Conservation (phyloP, 2,329 filamentous ascomycete genomes). For the Parafenestella ontariensis region DNA sequence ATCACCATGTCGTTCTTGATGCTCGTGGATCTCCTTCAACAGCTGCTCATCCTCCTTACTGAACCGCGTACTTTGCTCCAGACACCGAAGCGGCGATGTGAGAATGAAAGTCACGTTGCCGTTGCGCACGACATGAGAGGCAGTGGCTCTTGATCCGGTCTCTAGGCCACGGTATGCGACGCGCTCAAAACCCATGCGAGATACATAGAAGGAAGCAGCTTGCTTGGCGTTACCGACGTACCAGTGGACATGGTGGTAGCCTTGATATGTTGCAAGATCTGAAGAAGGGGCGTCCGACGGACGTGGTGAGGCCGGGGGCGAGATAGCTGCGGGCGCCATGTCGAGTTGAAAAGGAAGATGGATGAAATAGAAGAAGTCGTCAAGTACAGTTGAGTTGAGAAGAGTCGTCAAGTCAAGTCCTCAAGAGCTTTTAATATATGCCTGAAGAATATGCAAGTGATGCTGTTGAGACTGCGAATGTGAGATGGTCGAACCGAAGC, state of each 20-base stretch:
- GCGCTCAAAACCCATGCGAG: conserved; percentile 82
- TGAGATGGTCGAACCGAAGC: not conserved
- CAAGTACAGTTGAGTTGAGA: not conserved
- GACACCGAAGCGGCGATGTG: conserved; percentile 74
- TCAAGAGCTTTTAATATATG: too few species aligned
- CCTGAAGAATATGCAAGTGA: not conserved
- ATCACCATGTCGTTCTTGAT: conserved; percentile 88
- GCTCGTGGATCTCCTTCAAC: conserved; percentile 77
- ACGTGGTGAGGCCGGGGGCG: conserved; percentile 52
- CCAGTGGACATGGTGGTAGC: conserved; percentile 94
- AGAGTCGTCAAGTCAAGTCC: too few species aligned
- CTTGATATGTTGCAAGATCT: conserved; percentile 67
- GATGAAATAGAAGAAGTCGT: too few species aligned
- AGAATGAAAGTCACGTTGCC: conserved; percentile 81
- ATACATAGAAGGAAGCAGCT: conserved; percentile 86
- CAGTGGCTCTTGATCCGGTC: conserved; percentile 80
- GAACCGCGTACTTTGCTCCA: conserved; percentile 42
- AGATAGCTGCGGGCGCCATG: conserved; percentile 46
- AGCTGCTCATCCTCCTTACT: conserved; percentile 66
- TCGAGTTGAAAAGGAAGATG: too few species aligned
- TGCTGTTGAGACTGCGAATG: not conserved
- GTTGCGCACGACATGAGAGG: conserved; percentile 84
- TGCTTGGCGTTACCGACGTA: conserved; percentile 98
- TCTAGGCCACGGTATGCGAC: conserved; percentile 88
- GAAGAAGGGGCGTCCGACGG: conserved; percentile 28